Evolutionary conservation across 805 yeast genomes (phyloP).

Genomic region (Ogataea neopini): DNA sequence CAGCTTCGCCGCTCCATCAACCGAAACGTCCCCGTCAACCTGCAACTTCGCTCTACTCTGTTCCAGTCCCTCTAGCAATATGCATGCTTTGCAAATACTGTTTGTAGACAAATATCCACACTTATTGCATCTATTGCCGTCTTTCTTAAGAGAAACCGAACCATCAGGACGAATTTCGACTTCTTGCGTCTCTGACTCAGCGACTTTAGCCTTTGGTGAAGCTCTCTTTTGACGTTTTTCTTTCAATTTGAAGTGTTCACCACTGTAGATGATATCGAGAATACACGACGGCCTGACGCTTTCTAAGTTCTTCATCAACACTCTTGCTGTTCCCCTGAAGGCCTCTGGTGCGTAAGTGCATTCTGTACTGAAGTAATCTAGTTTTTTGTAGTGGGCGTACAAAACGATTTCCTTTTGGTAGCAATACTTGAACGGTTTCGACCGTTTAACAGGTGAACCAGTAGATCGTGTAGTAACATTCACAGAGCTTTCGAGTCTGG

Average conservation of each 20-base stretch:
- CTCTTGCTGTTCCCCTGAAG: conserved; percentile 95
- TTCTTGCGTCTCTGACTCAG: conserved; percentile 36
- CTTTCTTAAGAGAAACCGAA: conserved; percentile 50
- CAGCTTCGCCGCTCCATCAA: conserved; percentile 64
- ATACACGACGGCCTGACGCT: conserved; percentile 90
- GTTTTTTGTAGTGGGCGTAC: conserved; percentile 92
- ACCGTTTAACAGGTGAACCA: conserved; percentile 88
- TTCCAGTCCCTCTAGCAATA: conserved; percentile 81
- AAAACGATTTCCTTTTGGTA: conserved; percentile 97
- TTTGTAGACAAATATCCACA: conserved; percentile 94
- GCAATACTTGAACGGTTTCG: conserved; percentile 93
- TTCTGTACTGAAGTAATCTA: conserved; percentile 96
- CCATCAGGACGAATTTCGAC: conserved; percentile 63
- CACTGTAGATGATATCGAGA: conserved; percentile 90
- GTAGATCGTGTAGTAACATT: conserved; percentile 78
- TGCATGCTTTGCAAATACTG: conserved; percentile 89
- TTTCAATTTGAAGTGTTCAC: conserved; percentile 76
- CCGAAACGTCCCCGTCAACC: conserved; percentile 51
- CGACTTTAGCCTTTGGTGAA: conserved; percentile 37
- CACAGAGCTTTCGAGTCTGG: conserved; percentile 86
- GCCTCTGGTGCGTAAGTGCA: conserved; percentile 99
- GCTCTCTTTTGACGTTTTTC: conserved; percentile 49
- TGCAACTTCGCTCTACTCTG: conserved; percentile 65
- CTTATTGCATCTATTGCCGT: conserved; percentile 77
- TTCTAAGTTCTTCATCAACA: conserved; percentile 85